Conservation (phyloP, 192 early-diverging fungal genomes). For the Phycomyces blakesleeanus region DNA sequence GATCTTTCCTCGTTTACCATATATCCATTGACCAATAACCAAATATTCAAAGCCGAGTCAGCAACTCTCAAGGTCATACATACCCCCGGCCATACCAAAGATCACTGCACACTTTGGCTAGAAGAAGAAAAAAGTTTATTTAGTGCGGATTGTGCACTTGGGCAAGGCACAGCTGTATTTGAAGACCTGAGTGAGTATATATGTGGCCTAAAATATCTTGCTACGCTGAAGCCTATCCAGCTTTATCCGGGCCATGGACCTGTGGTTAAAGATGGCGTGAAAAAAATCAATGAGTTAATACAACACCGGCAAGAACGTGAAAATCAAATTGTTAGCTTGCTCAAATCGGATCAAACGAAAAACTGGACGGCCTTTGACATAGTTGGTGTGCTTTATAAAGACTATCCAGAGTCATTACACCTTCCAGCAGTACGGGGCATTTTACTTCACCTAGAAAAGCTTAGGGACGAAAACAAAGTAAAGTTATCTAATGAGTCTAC, state of each 20-base stretch:
- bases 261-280: constrained; percentile 59
- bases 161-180: constrained; percentile 80
- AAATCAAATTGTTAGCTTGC: constrained; percentile 58
- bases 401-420: constrained; percentile 48
- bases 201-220: constrained; percentile 53
- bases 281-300: constrained; percentile 72
- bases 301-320: constrained; percentile 74
- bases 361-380: constrained; percentile 46
- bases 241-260: constrained; percentile 76
- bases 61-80: constrained; percentile 57
- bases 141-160: constrained; percentile 80
- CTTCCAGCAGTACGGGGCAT: constrained; percentile 49
- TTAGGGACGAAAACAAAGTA: constrained; percentile 44
- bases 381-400: constrained; percentile 49
- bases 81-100: constrained; percentile 80
- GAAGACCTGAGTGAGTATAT: constrained; percentile 69
- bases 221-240: constrained; percentile 32
- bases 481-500: too few relatives aligned
- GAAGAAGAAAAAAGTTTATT: constrained; percentile 67
- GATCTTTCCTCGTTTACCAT: constrained; percentile 24
- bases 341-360: constrained; percentile 15
- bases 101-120: constrained; percentile 73
- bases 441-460: constrained; percentile 52
- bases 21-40: constrained; percentile 42
- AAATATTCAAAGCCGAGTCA: constrained; percentile 61